Percentiles rank a stretch among this genome's conserved stretches.
These are phyloP conservation scores for Hypomyces perniciosus DNA, from an alignment of 2,329 filamentous ascomycete genomes.

Conservation along the genomic window DNA sequence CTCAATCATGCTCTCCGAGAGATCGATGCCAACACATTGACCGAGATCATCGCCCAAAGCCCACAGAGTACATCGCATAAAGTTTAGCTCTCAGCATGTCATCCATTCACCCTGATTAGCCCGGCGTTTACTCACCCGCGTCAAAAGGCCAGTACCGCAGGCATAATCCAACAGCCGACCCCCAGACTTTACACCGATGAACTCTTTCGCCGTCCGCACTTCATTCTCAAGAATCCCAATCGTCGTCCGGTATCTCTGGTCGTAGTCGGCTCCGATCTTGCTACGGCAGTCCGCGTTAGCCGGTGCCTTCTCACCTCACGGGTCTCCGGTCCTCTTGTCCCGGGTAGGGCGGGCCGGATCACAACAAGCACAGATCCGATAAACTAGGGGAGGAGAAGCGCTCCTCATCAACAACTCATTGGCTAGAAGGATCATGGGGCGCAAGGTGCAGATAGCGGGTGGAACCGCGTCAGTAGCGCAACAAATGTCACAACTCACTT, in stretches of 20 bases:
- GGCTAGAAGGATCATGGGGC: constrained; percentile 7
- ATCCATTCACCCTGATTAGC: neutral
- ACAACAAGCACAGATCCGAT: constrained; percentile 9
- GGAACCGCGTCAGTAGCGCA: constrained; percentile 5
- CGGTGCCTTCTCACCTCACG: neutral
- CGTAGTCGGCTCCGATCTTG: constrained; percentile 31
- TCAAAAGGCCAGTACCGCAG: constrained; percentile 64
- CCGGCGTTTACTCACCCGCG: constrained; percentile 43
- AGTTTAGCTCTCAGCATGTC: neutral
- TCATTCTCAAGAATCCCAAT: constrained; percentile 48
- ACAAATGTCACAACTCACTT: constrained; percentile 30
- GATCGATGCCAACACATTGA: constrained; percentile 61
- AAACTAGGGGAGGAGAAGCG: constrained; percentile 1
- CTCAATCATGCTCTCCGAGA: constrained; percentile 64
- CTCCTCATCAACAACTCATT: constrained; percentile 5
- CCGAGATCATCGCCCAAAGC: constrained; percentile 29
- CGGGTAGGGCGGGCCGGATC: constrained; percentile 11
- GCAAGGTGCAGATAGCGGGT: constrained; percentile 7
- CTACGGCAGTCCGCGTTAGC: constrained; percentile 15
- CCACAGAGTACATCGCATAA: constrained; percentile 10
- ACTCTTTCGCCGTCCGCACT: constrained; percentile 48
- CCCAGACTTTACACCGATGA: constrained; percentile 49
- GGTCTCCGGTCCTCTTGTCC: neutral
- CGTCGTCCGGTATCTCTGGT: constrained; percentile 49
- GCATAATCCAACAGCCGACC: constrained; percentile 67